Evolutionary conservation across 495 filamentous ascomycete genomes (phyloP), one percentile per base, ranked within the genome.

Genomic region (Hypoxylon lienhwacheense): DNA sequence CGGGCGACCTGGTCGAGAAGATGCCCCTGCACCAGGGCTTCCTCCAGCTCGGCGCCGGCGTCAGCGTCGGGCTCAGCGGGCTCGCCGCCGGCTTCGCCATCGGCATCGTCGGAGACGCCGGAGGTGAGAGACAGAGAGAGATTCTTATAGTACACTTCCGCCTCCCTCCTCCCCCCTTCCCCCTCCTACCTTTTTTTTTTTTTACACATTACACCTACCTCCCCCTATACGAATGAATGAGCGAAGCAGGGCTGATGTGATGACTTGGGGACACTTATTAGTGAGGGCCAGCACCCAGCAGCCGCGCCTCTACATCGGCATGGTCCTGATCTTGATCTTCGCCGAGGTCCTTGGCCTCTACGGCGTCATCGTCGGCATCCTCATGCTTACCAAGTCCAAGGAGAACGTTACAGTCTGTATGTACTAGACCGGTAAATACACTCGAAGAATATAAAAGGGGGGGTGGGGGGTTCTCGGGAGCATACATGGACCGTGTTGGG

Each of bases 261-360:
- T n/a, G n/a, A n/a, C n/a, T n/a, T n/a, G n/a, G n/a, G n/a, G n/a
- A 12, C 7, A 12, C 1, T 10, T 12, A 16, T 22, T n/a, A 70
- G 88, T 93, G 45, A 81, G 91, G 47, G 85, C 88, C 26, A 92
- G 89, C 64, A 89, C 93, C 76, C 84, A 86, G 64, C 91, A 97
- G 71, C 89, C 85, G 10, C 81, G 90, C 36, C 82, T 96, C 17
- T 97, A 91, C 66, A 87, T 95, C 25, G 91, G 92, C 57, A 95
- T 96, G 90, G 90, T 96, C 56, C 71, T 96, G 60, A 92, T 97
- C 55, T 73, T 97, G 61, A 96, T 96, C 77, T 95, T 96, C 64
- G 88, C 85, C 24, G 91, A 97, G 73, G 91, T 96, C 26, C 72
- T 97, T 53, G 90, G 91, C 21, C 77, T 95, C 37, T 93, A 76